Evolutionary conservation across 179 eudicot genomes (phyloP).

Genomic region (Silene noctiflora): DNA sequence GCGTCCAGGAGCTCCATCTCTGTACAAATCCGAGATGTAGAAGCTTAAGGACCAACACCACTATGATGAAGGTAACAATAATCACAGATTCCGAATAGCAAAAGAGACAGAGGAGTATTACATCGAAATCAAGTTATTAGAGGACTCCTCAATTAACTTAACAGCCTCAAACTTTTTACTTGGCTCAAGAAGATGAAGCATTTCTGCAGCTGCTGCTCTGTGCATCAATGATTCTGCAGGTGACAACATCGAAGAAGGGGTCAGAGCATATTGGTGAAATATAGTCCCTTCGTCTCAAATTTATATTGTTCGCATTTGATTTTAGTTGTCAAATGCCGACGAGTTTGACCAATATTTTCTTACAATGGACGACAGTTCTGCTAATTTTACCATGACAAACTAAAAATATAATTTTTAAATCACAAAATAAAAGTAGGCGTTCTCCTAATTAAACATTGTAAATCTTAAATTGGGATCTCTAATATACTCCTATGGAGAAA

Average conservation of each 20-base stretch:
- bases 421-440: background rate
- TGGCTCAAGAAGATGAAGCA: slow-evolving; percentile 72
- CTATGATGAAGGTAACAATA: background rate
- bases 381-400: too few relatives aligned
- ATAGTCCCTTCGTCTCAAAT: background rate
- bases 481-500: background rate
- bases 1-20: slow-evolving; percentile 59
- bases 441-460: background rate
- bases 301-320: background rate
- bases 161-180: slow-evolving; percentile 68
- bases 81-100: background rate
- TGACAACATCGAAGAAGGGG: background rate
- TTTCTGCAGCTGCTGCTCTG: slow-evolving; percentile 92
- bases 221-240: slow-evolving; percentile 82
- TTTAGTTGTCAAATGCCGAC: background rate
- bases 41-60: background rate
- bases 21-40: slow-evolving; percentile 17
- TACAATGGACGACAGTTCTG: background rate
- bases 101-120: slow-evolving; percentile 30
- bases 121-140: slow-evolving; percentile 47
- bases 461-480: background rate
- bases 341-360: background rate
- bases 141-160: slow-evolving; percentile 64
- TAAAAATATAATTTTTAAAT: too few relatives aligned
- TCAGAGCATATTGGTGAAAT: background rate